Evolutionary conservation across 352 stramenopile species (phyloP), one percentile per base, ranked within the genome.

Genomic region (Phytopythium cucurbitacearum): DNA sequence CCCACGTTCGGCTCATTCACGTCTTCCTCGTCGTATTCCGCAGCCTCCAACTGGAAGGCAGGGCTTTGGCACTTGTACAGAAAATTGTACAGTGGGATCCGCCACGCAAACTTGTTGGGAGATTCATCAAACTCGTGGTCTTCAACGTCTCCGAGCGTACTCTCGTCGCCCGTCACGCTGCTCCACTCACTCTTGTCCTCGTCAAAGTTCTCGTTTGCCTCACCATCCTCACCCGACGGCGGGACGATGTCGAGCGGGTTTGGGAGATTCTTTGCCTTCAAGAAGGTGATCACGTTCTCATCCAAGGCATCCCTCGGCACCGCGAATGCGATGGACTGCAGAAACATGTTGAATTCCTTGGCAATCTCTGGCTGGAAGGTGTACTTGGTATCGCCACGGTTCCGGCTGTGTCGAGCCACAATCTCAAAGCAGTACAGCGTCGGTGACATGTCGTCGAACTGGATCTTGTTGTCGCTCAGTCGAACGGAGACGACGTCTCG

Each of bases 101-200:
- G 71, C 73, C 84, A 91, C 11, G 71, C 51, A 9, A 87, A 71
- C 3, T 76, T 65, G 21, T 56, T 73, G 10, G 48, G 37, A 43
- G 66, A 69, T 13, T 73, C 61, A 45, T 90, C 77, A 41, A 92
- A 90, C 44, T 94, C 82, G 21, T 83, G 68, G 50, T 92, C 85
- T 74, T 95, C 85, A 0, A 67, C 64, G 45, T 95, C 85, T 0
- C 73, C 82, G 11, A 93, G 68, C 13, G 73, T 85, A 48, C 85
- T 95, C 53, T 94, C 85, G 39, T 93, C 85, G 7, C 80, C 85
- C 0, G 82, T 93, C 5, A 91, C 83, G 59, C 85, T 95, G 49
- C 80, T 95, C 71, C 84, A 88, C 51, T 95, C 85, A 36, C 82
- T 93, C 35, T 76, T 82, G 39, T 64, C 69, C 40, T 94, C 83